Conservation (phyloP, 129 eudicot species). For the Lonicera japonica region DNA sequence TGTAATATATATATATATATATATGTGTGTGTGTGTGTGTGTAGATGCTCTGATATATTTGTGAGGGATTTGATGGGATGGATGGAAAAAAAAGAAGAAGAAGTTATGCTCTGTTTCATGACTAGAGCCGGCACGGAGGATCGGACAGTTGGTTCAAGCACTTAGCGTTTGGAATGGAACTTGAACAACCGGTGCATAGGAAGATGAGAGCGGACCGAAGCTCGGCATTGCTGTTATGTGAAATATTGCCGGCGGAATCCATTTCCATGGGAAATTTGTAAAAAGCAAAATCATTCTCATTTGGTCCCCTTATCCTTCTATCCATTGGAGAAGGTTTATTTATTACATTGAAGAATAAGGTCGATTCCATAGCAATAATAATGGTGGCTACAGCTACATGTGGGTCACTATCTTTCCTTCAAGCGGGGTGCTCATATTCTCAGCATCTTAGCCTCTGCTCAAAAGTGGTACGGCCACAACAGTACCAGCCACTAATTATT, state of each 20-base stretch:
- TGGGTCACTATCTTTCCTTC: constrained; percentile 66
- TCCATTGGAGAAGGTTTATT: neutral
- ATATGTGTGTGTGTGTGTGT: no score
- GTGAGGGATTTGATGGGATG: no score
- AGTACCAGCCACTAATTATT: constrained; percentile 29
- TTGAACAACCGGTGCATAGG: constrained; percentile 90
- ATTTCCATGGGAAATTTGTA: constrained; percentile 4
- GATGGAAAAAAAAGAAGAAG: no score
- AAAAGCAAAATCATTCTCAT: no score
- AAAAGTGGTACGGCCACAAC: constrained; percentile 8
- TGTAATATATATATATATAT: no score
- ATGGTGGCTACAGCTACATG: constrained; percentile 35
- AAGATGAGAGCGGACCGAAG: constrained; percentile 65
- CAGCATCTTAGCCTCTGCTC: constrained; percentile 25
- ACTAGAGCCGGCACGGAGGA: constrained; percentile 85
- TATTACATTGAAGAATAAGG: neutral
- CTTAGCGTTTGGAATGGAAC: constrained; percentile 81
- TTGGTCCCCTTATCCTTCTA: neutral
- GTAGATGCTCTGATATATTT: no score
- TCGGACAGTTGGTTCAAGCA: constrained; percentile 77
- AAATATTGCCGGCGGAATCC: constrained; percentile 12
- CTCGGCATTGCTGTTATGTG: neutral
- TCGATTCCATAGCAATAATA: constrained; percentile 17
- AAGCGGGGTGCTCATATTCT: constrained; percentile 26
- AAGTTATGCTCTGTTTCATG: no score